Evolutionary conservation across 805 yeast genomes (phyloP).

Genomic region (Myxozyma neglecta): DNA sequence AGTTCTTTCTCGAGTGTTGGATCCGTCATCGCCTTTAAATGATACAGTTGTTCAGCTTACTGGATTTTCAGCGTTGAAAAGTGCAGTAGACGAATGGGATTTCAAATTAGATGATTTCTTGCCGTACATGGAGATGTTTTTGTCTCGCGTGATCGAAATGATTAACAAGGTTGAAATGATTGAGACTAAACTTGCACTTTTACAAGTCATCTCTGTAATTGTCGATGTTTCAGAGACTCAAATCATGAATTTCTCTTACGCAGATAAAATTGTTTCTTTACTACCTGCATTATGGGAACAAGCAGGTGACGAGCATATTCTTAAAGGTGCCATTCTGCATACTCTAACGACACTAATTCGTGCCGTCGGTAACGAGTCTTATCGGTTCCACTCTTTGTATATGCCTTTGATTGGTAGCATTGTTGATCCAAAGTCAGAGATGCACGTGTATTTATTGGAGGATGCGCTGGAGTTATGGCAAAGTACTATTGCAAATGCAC

Average conservation of each 20-base stretch:
- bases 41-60: constrained; percentile 83
- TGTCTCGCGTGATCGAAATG: constrained; percentile 51
- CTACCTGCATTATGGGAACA: constrained; percentile 79
- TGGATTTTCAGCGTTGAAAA: constrained; percentile 66
- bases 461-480: constrained; percentile 88
- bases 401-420: constrained; percentile 63
- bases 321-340: constrained; percentile 43
- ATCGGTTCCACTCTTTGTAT: constrained; percentile 38
- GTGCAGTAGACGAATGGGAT: constrained; percentile 82
- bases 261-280: constrained; percentile 41
- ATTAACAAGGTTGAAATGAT: constrained; percentile 55
- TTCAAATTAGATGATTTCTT: constrained; percentile 67
- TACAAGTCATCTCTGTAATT: constrained; percentile 65
- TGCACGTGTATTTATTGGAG: constrained; percentile 63
- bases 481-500: constrained; percentile 55
- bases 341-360: constrained; percentile 39
- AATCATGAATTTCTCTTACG: constrained; percentile 34
- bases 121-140: constrained; percentile 55
- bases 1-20: constrained; percentile 54
- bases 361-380: constrained; percentile 33
- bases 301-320: constrained; percentile 45
- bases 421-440: constrained; percentile 61
- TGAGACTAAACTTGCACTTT: constrained; percentile 73
- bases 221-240: constrained; percentile 39
- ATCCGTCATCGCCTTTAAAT: constrained; percentile 48